Evolutionary conservation across 2,329 filamentous ascomycete genomes (phyloP), one percentile per base, ranked within the genome.

Genomic region (Penicillium sp.): DNA sequence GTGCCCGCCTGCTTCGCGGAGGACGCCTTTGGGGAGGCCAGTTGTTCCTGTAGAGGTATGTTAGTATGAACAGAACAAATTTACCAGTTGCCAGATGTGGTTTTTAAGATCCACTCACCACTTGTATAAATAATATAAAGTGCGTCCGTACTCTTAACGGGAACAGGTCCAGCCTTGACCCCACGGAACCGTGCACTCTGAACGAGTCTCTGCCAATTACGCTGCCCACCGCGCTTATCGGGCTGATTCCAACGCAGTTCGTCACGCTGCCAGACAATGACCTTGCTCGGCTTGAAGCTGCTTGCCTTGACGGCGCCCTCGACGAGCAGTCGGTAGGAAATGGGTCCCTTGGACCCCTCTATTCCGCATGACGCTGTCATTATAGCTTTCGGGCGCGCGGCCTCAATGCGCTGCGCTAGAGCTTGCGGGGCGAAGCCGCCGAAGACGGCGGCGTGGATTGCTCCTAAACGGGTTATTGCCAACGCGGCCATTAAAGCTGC

Each of bases 71-170:
- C 13, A 11, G 19, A 11, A 6, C 11, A n/a, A 5, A 15, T 33
- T 15, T 6, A 33, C 11, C 11, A 33, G 31, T 13, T 5, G 6
- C 7, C 8, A 5, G 9, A 34, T 6, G 11, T n/a, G 6, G 15
- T 7, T 13, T 21, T 33, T 33, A 6, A 15, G 4, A 19, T 23
- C 15, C 8, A 53, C 61, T 54, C 65, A 80, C 79, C 84, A 50
- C 87, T 91, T 0, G 91, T 96, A 70, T 96, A 93, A 57, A 96
- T 95, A 64, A 95, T 89, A 73, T 97, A 96, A n/a, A 96, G 77
- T 1, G 84, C 84, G 65, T 96, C 91, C 8, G 83, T 87, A 51
- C 90, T 90, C 61, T 83, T 86, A 2, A 96, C 86, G 0, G 92
- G 86, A 13, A 96, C 91, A 56, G 90, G 88, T 7, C 82, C 87